phyloP scores from a whole-genome alignment of 2,329 filamentous ascomycete species.

The Rhynchosporium agropyri region DNA sequence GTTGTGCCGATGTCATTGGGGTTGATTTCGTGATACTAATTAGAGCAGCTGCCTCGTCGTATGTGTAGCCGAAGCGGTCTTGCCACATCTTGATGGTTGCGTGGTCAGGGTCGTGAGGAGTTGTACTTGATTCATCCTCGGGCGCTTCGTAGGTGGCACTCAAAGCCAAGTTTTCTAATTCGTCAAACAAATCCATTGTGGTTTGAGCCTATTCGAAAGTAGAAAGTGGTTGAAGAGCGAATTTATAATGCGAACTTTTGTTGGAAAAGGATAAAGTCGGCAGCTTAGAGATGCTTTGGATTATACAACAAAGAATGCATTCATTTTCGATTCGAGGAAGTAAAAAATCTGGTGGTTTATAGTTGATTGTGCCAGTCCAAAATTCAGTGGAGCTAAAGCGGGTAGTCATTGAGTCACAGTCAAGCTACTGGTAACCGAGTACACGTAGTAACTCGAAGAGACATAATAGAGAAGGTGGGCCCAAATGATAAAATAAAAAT shows the following conservation, averaged over 20 bases:
- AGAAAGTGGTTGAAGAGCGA: conserved; percentile 11
- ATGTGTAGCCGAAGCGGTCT: not conserved
- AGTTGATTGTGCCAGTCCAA: conserved; percentile 6
- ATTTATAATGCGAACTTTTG: conserved; percentile 1
- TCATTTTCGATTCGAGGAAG: conserved; percentile 10
- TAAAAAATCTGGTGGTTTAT: conserved; percentile 12
- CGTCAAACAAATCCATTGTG: conserved; percentile 36
- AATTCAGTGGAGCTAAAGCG: conserved; percentile 9
- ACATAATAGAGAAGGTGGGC: conserved; percentile 4
- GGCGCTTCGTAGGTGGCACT: conserved; percentile 25
- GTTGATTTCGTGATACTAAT: not conserved
- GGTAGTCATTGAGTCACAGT: conserved; percentile 7
- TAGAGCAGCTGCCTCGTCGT: not conserved
- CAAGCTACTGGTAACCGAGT: not conserved
- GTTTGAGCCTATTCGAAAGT: not conserved
- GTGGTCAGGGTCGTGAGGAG: not conserved
- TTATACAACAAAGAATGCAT: conserved; percentile 10
- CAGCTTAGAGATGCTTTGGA: conserved; percentile 3
- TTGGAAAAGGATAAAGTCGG: conserved; percentile 12
- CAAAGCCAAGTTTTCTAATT: conserved; percentile 37
- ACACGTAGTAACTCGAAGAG: conserved; percentile 11
- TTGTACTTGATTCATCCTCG: conserved; percentile 29
- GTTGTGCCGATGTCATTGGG: not conserved
- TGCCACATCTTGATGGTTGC: not conserved
- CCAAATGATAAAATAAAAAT: not conserved